Base-by-base conservation (phyloP, 805 yeast genomes). In the Hanseniaspora occidentalis region DNA sequence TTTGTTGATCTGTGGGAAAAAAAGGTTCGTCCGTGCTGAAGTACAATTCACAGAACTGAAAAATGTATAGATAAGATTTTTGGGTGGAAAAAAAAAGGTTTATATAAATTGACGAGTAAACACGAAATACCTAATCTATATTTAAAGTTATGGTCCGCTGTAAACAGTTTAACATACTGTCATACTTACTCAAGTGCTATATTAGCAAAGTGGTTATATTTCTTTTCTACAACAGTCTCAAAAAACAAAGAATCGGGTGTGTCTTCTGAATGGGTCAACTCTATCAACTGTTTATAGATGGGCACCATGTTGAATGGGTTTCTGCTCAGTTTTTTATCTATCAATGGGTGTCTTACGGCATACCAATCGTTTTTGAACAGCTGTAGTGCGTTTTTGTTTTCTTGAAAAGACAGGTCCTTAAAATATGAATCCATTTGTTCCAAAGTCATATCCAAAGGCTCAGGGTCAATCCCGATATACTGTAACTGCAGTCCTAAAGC, bases 391-490 rank as follows among this genome's bases (percentile, higher is more conserved):
- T 64, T 61, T 27, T 61, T 61, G 34, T 61, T 51, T 51, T 82
- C 92, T 40, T 71, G 57, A 8, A 52, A 45, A 1, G 54, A 45
- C n/a, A 80, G 51, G 33, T 71, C 73, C 6, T 61, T 47, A 46
- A 66, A 75, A 52, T 77, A 81, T 8, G 42, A 39, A 0, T 46
- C 43, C 37, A 54, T 47, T 22, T 61, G 57, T 9, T 36, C 40
- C 6, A 51, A 44, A 18, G 43, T 31, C n/a, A 49, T 48, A 36
- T 53, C 51, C 18, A 56, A 48, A 10, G 82, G 74, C 21, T 50
- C 41, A 2, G 88, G 92, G 6, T 72, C 68, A 44, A 71, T 65
- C 0, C 85, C 81, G 23, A 76, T 53, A 49, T 78, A 81, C 1
- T 60, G 54, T 1, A 73, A 62, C 4, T 56, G 52, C 0, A 51